These are phyloP conservation scores for Leccinum brunneo-olivaceum DNA, from an alignment of 1,284 basidiomycete genomes.

Conservation along the genomic window DNA sequence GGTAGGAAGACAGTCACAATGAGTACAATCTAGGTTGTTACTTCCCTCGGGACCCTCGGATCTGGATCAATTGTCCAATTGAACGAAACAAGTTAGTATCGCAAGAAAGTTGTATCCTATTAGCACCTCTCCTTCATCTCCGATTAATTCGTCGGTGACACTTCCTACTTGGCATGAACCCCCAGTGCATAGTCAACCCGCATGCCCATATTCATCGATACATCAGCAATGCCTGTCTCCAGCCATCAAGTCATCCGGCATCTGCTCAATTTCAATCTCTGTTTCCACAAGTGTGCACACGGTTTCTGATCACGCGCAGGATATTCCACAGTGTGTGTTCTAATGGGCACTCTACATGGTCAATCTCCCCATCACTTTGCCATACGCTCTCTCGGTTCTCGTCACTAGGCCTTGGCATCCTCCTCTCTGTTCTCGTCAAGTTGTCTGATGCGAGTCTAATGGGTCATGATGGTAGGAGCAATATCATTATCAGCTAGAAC, in stretches of 20 bases:
- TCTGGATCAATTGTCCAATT: neutral
- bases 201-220: too few species aligned
- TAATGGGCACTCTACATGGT: neutral
- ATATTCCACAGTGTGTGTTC: neutral
- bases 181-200: too few species aligned
- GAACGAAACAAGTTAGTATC: too few species aligned
- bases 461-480: neutral
- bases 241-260: too few species aligned
- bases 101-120: too few species aligned
- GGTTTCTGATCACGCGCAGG: neutral
- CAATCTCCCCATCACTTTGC: neutral
- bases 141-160: too few species aligned
- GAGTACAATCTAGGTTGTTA: neutral
- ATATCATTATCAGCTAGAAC: neutral
- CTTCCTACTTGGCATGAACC: too few species aligned
- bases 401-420: neutral
- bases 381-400: neutral
- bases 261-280: neutral
- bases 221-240: too few species aligned
- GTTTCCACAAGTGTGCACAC: neutral
- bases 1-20: too few species aligned
- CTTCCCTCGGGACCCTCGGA: neutral
- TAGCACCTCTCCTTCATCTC: too few species aligned
- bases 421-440: constrained; percentile 10
- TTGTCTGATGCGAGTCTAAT: constrained; percentile 14